These are phyloP conservation scores for Mychonastes homosphaera DNA, from an alignment of 139 green algal species.

Conservation along the genomic window DNA sequence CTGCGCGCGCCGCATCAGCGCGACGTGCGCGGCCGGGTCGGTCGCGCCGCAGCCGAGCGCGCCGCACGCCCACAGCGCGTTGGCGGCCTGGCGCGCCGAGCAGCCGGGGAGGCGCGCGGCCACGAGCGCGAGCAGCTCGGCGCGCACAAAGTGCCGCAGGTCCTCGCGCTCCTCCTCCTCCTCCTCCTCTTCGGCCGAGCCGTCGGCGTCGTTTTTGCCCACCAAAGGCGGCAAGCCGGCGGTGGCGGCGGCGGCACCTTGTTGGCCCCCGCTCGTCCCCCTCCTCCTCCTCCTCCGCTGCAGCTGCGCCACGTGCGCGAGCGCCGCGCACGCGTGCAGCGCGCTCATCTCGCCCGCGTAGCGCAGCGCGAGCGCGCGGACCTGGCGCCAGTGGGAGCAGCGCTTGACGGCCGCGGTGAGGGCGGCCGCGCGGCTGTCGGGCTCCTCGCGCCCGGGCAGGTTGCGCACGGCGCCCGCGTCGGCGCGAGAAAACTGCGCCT, in stretches of 20 bases:
- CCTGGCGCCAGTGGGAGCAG: conserved; percentile 5
- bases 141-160: conserved; percentile 1
- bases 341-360: not conserved
- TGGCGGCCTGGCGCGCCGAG: conserved; percentile 7
- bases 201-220: not conserved
- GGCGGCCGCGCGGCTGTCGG: not conserved
- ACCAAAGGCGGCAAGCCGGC: not conserved
- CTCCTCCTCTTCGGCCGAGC: conserved; percentile 4
- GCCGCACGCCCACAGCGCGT: conserved; percentile 17
- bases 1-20: not conserved
- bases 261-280: not conserved
- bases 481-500: no score
- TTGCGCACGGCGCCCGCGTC: no score
- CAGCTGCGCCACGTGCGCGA: conserved; percentile 3
- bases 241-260: not conserved
- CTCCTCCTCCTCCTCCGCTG: conserved; percentile 3
- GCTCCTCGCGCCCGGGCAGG: not conserved
- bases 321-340: conserved; percentile 3
- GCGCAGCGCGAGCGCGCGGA: conserved; percentile 13
- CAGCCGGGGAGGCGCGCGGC: not conserved
- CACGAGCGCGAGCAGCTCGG: conserved; percentile 1
- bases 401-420: conserved; percentile 5
- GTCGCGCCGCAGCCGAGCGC: no score
- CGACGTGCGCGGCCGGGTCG: no score
- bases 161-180: not conserved